Percentiles rank a stretch among this genome's conserved stretches.
phyloP scores from a whole-genome alignment of 139 green algal genomes.

The Chlorella sp. region DNA sequence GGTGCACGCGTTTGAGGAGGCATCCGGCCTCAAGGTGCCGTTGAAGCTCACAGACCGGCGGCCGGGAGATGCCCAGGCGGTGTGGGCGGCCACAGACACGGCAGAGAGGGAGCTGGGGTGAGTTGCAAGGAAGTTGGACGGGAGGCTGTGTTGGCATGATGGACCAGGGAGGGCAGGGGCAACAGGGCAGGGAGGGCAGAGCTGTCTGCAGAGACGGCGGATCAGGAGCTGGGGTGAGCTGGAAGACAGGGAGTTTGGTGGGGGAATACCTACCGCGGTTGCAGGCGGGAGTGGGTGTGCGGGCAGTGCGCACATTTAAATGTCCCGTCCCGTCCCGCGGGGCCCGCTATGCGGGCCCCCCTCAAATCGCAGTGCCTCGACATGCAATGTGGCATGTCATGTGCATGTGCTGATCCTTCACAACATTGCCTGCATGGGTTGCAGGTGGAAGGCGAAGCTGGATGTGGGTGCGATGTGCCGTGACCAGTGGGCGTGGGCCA shows the following conservation, averaged over 20 bases:
- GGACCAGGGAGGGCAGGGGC: too few relatives aligned
- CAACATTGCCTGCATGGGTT: too few relatives aligned
- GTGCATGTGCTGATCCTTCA: too few relatives aligned
- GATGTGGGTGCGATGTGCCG: constrained; percentile 92
- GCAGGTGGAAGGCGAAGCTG: constrained; percentile 87
- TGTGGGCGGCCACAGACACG: constrained; percentile 90
- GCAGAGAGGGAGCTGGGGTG: constrained; percentile 88
- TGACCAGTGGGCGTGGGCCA: constrained; percentile 96
- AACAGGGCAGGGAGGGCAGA: constrained; percentile 93
- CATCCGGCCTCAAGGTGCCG: constrained; percentile 79
- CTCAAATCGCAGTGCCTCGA: too few relatives aligned
- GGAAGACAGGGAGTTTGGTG: neutral
- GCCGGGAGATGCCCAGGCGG: constrained; percentile 83
- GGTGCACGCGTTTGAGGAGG: constrained; percentile 90
- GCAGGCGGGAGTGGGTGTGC: too few relatives aligned
- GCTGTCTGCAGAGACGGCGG: constrained; percentile 87
- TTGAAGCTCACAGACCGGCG: constrained; percentile 74
- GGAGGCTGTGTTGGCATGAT: too few relatives aligned
- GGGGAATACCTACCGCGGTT: neutral
- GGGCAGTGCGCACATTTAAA: too few relatives aligned
- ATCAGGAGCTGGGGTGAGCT: constrained; percentile 80
- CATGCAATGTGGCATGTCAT: too few relatives aligned
- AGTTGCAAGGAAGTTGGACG: neutral
- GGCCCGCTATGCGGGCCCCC: too few relatives aligned
- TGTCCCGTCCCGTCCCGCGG: too few relatives aligned